Conservation (phyloP, 2,329 filamentous ascomycete species). For the Penicillium sp. region DNA sequence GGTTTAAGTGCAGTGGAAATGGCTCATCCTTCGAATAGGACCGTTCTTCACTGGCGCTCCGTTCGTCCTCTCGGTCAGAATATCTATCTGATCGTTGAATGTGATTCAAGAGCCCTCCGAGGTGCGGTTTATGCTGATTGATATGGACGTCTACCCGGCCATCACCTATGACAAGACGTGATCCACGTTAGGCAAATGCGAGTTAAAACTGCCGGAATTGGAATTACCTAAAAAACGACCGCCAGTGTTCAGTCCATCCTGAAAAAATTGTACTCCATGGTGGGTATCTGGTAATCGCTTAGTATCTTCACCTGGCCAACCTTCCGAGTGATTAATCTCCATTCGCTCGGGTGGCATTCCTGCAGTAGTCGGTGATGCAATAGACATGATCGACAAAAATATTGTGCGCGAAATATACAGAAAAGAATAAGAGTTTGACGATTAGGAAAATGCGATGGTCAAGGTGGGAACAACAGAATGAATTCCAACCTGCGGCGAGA, state of each 20-base stretch:
- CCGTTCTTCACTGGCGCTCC: background rate
- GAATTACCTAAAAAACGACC: slow-evolving; percentile 15
- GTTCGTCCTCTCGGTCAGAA: slow-evolving; percentile 11
- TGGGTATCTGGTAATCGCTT: background rate
- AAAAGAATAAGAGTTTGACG: background rate
- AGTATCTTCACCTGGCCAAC: background rate
- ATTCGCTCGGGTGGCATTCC: background rate
- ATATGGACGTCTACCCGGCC: slow-evolving; percentile 26
- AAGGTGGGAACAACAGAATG: background rate
- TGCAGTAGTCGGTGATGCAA: background rate
- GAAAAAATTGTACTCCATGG: background rate
- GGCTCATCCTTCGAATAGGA: slow-evolving; percentile 2
- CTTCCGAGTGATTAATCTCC: background rate
- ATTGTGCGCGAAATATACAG: background rate
- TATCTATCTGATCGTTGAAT: slow-evolving; percentile 2
- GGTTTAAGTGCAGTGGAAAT: slow-evolving; percentile 46
- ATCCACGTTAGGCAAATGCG: background rate
- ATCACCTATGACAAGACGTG: slow-evolving; percentile 13
- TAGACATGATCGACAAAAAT: background rate
- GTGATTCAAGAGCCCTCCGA: slow-evolving; percentile 21
- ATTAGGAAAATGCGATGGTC: background rate
- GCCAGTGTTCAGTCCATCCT: slow-evolving; percentile 19
- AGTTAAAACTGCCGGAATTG: background rate
- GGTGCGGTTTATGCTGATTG: slow-evolving; percentile 19
- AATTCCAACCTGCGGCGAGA: background rate